Conservation (phyloP, 768 basidiomycete genomes). For the Mycena indigotica region DNA sequence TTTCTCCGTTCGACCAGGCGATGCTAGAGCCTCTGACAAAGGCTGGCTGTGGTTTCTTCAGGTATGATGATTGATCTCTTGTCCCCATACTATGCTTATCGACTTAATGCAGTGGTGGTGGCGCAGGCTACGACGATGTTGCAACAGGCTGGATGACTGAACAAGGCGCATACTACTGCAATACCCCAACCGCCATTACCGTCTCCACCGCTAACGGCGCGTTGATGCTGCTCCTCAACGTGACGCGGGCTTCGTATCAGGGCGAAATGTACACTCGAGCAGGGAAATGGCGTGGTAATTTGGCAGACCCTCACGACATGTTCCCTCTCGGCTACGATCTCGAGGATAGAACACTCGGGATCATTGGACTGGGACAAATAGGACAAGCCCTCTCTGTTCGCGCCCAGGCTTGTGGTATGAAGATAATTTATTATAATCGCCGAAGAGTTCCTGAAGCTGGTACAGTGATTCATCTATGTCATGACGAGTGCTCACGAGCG, state of each 20-base stretch:
- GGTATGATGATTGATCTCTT: conserved; percentile 1
- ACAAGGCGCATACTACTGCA: conserved; percentile 24
- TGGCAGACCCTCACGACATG: conserved; percentile 9
- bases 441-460: conserved; percentile 16
- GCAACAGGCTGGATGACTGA: conserved; percentile 20
- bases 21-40: conserved; percentile 17
- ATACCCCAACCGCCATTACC: conserved; percentile 23
- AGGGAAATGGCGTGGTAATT: conserved; percentile 22
- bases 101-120: conserved; percentile 11
- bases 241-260: conserved; percentile 19
- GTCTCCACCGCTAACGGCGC: conserved; percentile 27
- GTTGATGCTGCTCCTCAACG: conserved; percentile 25
- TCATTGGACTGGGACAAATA: conserved; percentile 26
- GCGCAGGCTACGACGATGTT: conserved; percentile 21
- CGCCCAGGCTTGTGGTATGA: conserved; percentile 26
- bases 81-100: conserved; percentile 7
- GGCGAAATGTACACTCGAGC: conserved; percentile 21
- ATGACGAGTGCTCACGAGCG: background rate
- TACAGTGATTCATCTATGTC: background rate
- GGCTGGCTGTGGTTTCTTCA: conserved; percentile 20
- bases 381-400: conserved; percentile 23
- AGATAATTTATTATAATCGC: conserved; percentile 26
- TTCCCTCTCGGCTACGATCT: conserved; percentile 19
- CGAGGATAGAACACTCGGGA: conserved; percentile 24
- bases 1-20: conserved; percentile 14